phyloP scores from a whole-genome alignment of 495 filamentous ascomycete species.

The Niebla homalea region DNA sequence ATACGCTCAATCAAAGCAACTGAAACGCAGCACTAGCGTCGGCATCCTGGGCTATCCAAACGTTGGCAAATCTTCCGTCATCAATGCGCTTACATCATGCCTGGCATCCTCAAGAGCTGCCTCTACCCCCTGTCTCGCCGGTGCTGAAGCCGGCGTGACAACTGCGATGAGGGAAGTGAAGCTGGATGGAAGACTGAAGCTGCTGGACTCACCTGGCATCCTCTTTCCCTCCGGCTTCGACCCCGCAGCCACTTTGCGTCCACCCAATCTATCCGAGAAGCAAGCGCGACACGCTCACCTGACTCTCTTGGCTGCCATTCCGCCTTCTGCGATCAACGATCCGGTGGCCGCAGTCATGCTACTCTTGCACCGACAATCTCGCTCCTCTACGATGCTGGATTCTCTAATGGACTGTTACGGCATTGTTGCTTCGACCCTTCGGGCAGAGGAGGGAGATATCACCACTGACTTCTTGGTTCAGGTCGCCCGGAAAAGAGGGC shows the following conservation, averaged over 20 bases:
- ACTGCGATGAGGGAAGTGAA: slow-evolving; percentile 82
- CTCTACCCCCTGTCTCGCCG: slow-evolving; percentile 62
- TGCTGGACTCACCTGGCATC: slow-evolving; percentile 92
- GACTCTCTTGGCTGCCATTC: slow-evolving; percentile 78
- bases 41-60: slow-evolving; percentile 96
- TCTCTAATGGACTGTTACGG: slow-evolving; percentile 73
- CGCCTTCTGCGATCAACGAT: slow-evolving; percentile 87
- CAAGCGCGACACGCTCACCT: slow-evolving; percentile 72
- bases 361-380: slow-evolving; percentile 62
- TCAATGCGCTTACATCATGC: slow-evolving; percentile 80
- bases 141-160: slow-evolving; percentile 88
- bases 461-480: slow-evolving; percentile 92
- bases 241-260: slow-evolving; percentile 21
- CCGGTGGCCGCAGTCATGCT: slow-evolving; percentile 74
- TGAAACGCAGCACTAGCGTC: slow-evolving; percentile 82
- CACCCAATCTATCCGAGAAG: slow-evolving; percentile 35
- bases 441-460: slow-evolving; percentile 50
- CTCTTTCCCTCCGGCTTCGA: slow-evolving; percentile 59
- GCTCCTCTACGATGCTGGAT: slow-evolving; percentile 47
- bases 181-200: slow-evolving; percentile 84
- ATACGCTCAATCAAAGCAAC: slow-evolving; percentile 67
- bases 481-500: slow-evolving; percentile 81
- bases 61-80: slow-evolving; percentile 92
- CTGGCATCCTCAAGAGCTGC: slow-evolving; percentile 40
- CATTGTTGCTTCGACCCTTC: slow-evolving; percentile 51